Base-by-base conservation (phyloP, 495 filamentous ascomycete genomes). In the Talaromyces wortmannii region DNA sequence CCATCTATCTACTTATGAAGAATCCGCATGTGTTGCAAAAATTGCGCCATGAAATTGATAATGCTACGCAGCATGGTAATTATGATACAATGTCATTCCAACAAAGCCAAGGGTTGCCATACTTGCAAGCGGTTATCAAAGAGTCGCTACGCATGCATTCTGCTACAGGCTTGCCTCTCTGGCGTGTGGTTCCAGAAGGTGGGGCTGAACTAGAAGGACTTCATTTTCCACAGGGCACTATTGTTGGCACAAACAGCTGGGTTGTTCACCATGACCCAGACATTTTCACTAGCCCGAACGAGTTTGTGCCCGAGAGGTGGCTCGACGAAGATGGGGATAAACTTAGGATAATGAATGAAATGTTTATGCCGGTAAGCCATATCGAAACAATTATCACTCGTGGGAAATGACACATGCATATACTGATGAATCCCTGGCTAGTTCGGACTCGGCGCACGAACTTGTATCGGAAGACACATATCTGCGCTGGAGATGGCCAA, bases 91-190 rank as follows among this genome's bases (percentile, higher is more conserved):
- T 72, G 0, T 72, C 68, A 2, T 82, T 79, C 58, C 76, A 77
- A 52, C 74, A 80, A 43, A 73, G 69, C 16, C 76, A 81, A 36
- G 68, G 74, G 2, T 69, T 80, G 64, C 69, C 71, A 1, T 78
- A 78, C 54, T 65, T 78, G 12, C 68, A 77, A 51, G 76, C 78
- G 30, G 63, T 73, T 10, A 70, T 81, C 30, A 85, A 88, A 66
- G 88, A 91, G 66, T 72, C 81, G 0, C 79, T 89, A 64, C 77
- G 86, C 4, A 51, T 89, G 15, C 81, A 88, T 59, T 83, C 88
- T 0, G 80, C 83, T 7, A 74, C 83, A 0, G 81, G 80, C 0
- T 64, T 87, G 18, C 73, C 79, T 16, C 77, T 89, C 49, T 85
- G 89, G 67, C 78, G 85, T 30, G 66, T 86, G 36, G 83, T 87